These are phyloP conservation scores for Chalaropsis ovoidea DNA, from an alignment of 2,329 filamentous ascomycete species.

Conservation along the genomic window DNA sequence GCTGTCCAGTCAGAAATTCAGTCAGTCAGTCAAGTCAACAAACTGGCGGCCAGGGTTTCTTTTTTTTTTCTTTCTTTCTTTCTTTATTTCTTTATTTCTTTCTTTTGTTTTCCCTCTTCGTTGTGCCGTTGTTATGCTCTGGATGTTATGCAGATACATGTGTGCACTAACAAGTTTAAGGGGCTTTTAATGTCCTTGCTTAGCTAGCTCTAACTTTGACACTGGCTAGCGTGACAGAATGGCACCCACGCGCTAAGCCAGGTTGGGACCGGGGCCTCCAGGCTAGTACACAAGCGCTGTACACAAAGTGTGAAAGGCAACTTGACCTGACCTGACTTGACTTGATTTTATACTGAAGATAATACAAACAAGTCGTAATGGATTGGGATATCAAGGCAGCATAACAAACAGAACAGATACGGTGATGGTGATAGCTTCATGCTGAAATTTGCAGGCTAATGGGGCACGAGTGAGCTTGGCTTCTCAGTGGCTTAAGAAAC, in stretches of 20 bases:
- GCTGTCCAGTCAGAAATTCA: not conserved
- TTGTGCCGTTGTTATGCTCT: conserved; percentile 5
- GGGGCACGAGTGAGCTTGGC: too few relatives aligned
- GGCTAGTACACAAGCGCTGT: not conserved
- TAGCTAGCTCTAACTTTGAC: conserved; percentile 2
- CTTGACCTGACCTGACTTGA: not conserved
- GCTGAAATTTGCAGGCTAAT: too few relatives aligned
- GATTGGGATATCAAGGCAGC: too few relatives aligned
- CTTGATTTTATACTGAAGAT: too few relatives aligned
- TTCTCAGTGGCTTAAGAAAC: too few relatives aligned
- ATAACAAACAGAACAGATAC: not conserved
- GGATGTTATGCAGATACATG: conserved; percentile 6
- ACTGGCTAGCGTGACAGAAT: conserved; percentile 7
- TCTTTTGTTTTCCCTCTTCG: not conserved
- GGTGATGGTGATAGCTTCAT: too few relatives aligned
- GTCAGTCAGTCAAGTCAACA: not conserved
- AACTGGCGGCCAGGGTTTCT: too few relatives aligned
- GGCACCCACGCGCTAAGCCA: not conserved
- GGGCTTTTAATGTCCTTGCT: conserved; percentile 3
- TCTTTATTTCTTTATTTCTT: too few relatives aligned
- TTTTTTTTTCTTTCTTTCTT: too few relatives aligned
- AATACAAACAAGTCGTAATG: too few relatives aligned
- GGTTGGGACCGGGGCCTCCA: not conserved
- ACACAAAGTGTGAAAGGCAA: not conserved
- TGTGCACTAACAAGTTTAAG: not conserved